These are phyloP conservation scores for Suillus americanus DNA, from an alignment of 768 basidiomycete species.

Conservation along the genomic window DNA sequence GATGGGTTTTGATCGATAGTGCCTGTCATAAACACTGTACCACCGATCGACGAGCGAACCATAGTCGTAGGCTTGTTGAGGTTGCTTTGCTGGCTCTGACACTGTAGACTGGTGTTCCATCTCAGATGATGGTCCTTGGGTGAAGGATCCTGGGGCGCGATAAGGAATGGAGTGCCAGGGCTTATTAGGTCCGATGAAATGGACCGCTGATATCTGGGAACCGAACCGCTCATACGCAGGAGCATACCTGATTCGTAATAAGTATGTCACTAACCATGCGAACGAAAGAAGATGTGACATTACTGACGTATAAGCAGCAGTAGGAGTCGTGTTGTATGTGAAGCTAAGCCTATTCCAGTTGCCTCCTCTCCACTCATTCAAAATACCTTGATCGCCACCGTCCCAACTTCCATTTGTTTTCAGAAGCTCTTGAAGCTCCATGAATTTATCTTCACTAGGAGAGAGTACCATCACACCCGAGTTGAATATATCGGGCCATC, in stretches of 20 bases:
- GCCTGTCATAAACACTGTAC: constrained; percentile 86
- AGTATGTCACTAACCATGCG: constrained; percentile 26
- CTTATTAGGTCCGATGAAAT: constrained; percentile 96
- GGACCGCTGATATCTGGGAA: constrained; percentile 79
- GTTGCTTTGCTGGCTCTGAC: constrained; percentile 12
- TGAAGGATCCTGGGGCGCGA: constrained; percentile 57
- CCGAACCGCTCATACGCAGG: constrained; percentile 96
- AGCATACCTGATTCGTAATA: constrained; percentile 66
- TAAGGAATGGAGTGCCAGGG: constrained; percentile 83
- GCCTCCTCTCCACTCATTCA: constrained; percentile 90
- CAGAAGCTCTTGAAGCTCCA: constrained; percentile 66
- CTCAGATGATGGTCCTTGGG: constrained; percentile 25
- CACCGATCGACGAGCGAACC: constrained; percentile 83
- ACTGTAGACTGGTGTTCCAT: constrained; percentile 26
- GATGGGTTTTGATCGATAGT: constrained; percentile 66
- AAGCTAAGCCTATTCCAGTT: constrained; percentile 96
- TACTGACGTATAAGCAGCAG: constrained; percentile 92
- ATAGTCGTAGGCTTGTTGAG: constrained; percentile 68
- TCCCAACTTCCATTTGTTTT: constrained; percentile 88
- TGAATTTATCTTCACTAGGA: constrained; percentile 83
- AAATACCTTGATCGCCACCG: constrained; percentile 96
- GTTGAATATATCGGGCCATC: constrained; percentile 99
- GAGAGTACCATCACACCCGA: constrained; percentile 90
- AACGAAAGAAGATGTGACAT: constrained; percentile 17
- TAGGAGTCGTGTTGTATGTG: constrained; percentile 97